These are phyloP conservation scores for Mycena filopes DNA, from an alignment of 768 basidiomycete species.

Conservation along the genomic window DNA sequence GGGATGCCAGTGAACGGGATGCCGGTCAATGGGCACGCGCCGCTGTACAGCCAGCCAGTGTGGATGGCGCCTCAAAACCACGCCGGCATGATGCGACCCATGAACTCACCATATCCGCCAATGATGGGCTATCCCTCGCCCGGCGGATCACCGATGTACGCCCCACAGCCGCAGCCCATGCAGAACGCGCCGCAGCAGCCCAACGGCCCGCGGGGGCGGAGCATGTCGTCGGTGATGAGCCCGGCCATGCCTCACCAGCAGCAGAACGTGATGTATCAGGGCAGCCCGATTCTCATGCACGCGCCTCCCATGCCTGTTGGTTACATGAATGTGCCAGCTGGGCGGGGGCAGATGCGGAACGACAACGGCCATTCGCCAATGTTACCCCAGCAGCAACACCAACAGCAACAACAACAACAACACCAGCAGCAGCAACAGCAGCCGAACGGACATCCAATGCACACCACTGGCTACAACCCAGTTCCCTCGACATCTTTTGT, in stretches of 20 bases:
- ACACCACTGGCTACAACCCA: conserved; percentile 51
- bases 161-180: conserved; percentile 53
- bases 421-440: conserved; percentile 45
- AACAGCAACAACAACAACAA: conserved; percentile 40
- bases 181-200: conserved; percentile 53
- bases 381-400: conserved; percentile 47
- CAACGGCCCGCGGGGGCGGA: conserved; percentile 56
- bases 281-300: conserved; percentile 79
- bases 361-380: conserved; percentile 60
- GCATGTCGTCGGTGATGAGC: conserved; percentile 71
- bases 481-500: conserved; percentile 54
- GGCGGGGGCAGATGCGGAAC: conserved; percentile 60
- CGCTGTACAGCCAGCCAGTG: conserved; percentile 69
- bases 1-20: conserved; percentile 4
- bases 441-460: conserved; percentile 45
- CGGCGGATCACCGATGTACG: conserved; percentile 60
- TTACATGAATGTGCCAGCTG: conserved; percentile 58
- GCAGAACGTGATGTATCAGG: conserved; percentile 63
- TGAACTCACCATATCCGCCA: conserved; percentile 73
- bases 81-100: conserved; percentile 63
- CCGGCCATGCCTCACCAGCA: conserved; percentile 68
- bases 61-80: conserved; percentile 70
- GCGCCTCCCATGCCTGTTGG: conserved; percentile 58
- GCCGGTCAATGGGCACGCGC: conserved; percentile 64
- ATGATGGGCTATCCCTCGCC: conserved; percentile 75